Conservation (phyloP, 805 yeast genomes). For the Priceomyces medius region DNA sequence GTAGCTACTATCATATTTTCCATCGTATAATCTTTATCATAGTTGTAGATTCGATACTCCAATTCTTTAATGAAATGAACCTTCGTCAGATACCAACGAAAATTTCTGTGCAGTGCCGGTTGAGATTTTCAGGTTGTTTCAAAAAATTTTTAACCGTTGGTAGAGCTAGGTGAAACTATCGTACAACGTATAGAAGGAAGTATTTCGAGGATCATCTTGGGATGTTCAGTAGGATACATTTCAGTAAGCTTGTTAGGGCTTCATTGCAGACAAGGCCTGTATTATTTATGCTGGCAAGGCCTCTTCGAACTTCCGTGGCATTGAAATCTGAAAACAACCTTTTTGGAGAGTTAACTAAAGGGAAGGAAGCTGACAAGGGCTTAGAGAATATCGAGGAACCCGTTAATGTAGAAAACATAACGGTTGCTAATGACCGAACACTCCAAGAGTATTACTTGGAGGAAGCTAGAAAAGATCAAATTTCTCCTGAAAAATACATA, state of each 20-base stretch:
- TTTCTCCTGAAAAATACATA: conserved; percentile 52
- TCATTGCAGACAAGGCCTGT: not conserved
- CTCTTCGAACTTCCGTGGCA: conserved; percentile 12
- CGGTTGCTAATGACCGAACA: conserved; percentile 31
- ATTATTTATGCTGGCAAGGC: conserved; percentile 4
- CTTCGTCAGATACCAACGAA: too few relatives aligned
- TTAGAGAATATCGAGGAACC: conserved; percentile 5
- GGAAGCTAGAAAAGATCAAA: conserved; percentile 44
- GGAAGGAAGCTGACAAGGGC: conserved; percentile 10
- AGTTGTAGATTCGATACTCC: not conserved
- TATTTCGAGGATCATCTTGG: not conserved
- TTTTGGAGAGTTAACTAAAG: conserved; percentile 34
- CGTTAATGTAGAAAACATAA: conserved; percentile 15
- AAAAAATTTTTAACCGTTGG: conserved; percentile 1
- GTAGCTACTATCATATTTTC: not conserved
- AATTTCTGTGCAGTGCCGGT: too few relatives aligned
- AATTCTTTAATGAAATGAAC: too few relatives aligned
- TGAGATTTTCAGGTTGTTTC: too few relatives aligned
- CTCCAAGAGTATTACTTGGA: conserved; percentile 52
- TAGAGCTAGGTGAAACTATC: not conserved
- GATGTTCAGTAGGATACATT: not conserved
- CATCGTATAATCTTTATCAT: not conserved
- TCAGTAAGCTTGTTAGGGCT: not conserved
- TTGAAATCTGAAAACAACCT: conserved; percentile 16
- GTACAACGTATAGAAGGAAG: not conserved